A percentile compares a stretch with the other conserved stretches of the same genome.
Conservation (phyloP, 2,329 filamentous ascomycete genomes). For the Calonectria leucothoes region DNA sequence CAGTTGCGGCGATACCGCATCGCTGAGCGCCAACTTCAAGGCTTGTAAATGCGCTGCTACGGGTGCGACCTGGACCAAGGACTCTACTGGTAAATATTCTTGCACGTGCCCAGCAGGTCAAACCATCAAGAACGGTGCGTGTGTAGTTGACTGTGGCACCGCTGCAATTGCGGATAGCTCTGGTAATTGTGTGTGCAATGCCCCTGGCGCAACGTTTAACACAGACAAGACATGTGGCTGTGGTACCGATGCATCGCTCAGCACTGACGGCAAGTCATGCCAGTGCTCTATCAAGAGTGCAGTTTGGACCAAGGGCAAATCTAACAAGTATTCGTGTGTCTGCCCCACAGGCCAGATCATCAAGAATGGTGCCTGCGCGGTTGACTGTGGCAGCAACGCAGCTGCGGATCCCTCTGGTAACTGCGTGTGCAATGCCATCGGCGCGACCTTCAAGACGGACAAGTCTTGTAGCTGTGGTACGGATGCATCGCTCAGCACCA, state of each 20-base stretch:
- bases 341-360: not conserved
- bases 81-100: not conserved
- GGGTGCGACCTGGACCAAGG: not conserved
- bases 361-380: not conserved
- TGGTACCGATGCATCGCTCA: not conserved
- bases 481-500: not conserved
- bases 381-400: not conserved
- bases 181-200: not conserved
- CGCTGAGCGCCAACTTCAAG: not conserved
- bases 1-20: not conserved
- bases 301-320: not conserved
- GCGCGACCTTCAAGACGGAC: not conserved
- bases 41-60: not conserved
- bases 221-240: not conserved
- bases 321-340: not conserved
- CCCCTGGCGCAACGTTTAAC: not conserved
- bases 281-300: not conserved
- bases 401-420: not conserved
- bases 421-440: not conserved
- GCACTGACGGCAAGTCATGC: not conserved
- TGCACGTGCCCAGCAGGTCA: not conserved
- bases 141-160: not conserved
- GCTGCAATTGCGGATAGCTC: not conserved
- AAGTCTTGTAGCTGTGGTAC: not conserved
- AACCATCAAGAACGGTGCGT: not conserved